These are phyloP conservation scores for Plasmodium coatneyi DNA, from an alignment of 169 alveolate genomes.

Conservation along the genomic window DNA sequence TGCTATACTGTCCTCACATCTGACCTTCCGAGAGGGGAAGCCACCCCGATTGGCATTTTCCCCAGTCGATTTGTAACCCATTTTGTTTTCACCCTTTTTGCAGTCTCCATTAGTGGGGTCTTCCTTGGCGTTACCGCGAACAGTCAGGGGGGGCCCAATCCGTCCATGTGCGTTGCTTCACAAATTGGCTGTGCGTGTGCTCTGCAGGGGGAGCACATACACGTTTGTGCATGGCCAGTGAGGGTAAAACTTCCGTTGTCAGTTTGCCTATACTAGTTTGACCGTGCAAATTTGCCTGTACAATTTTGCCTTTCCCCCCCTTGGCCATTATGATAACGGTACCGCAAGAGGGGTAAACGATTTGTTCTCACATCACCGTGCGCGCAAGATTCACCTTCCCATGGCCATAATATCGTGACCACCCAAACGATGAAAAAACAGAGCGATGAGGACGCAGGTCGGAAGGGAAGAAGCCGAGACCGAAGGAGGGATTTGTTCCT, in stretches of 20 bases:
- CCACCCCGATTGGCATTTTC: not conserved
- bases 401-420: not conserved
- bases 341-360: not conserved
- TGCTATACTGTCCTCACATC: not conserved
- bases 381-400: not conserved
- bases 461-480: not conserved
- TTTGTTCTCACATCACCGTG: not conserved
- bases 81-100: not conserved
- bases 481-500: slow-evolving; percentile 7
- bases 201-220: not conserved
- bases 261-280: too few relatives aligned
- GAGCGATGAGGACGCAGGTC: not conserved
- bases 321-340: not conserved
- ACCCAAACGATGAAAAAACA: not conserved
- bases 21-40: not conserved
- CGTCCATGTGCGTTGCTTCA: not conserved
- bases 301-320: not conserved
- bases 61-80: not conserved
- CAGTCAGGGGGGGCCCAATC: not conserved
- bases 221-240: not conserved
- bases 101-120: not conserved
- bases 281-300: not conserved
- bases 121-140: not conserved
- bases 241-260: not conserved
- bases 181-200: not conserved